Conservation (phyloP, 2,329 filamentous ascomycete species). For the Thielaviopsis punctulata region DNA sequence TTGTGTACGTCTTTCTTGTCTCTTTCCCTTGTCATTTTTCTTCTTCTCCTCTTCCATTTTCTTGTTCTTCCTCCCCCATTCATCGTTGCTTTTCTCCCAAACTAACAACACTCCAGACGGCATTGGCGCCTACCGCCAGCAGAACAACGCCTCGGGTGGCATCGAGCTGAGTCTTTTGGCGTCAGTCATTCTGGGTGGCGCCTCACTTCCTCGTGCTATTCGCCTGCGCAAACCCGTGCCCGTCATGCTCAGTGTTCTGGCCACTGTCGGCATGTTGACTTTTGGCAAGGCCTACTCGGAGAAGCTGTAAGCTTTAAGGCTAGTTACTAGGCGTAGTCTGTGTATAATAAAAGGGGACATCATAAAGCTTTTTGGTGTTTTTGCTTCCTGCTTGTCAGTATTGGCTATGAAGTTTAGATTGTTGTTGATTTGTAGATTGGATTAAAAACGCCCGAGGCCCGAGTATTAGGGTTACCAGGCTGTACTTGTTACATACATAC, state of each 20-base stretch:
- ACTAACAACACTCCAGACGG: conserved; percentile 33
- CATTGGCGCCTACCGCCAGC: conserved; percentile 65
- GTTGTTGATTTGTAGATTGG: too few relatives aligned
- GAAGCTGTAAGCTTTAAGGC: conserved; percentile 18
- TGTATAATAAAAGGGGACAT: conserved; percentile 2
- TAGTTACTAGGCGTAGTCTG: not conserved
- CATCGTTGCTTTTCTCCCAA: not conserved
- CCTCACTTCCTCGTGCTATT: conserved; percentile 73
- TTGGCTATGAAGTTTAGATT: too few relatives aligned
- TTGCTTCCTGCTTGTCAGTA: too few relatives aligned
- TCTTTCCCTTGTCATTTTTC: not conserved
- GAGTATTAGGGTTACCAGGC: too few relatives aligned
- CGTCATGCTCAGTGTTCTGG: conserved; percentile 58
- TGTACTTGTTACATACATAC: too few relatives aligned
- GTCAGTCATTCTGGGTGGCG: conserved; percentile 67
- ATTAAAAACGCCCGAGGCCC: too few relatives aligned
- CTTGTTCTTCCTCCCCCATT: not conserved
- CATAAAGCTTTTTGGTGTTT: not conserved
- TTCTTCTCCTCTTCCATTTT: not conserved
- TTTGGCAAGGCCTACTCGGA: conserved; percentile 55
- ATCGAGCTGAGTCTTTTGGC: conserved; percentile 80
- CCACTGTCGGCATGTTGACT: conserved; percentile 58
- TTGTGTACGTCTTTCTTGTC: conserved; percentile 26
- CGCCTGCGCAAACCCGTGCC: conserved; percentile 73
- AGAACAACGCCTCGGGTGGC: conserved; percentile 59